Percentiles rank a stretch among this genome's conserved stretches.
These are phyloP conservation scores for Neodidymelliopsis sp. DNA, from an alignment of 2,329 filamentous ascomycete species.

Conservation along the genomic window DNA sequence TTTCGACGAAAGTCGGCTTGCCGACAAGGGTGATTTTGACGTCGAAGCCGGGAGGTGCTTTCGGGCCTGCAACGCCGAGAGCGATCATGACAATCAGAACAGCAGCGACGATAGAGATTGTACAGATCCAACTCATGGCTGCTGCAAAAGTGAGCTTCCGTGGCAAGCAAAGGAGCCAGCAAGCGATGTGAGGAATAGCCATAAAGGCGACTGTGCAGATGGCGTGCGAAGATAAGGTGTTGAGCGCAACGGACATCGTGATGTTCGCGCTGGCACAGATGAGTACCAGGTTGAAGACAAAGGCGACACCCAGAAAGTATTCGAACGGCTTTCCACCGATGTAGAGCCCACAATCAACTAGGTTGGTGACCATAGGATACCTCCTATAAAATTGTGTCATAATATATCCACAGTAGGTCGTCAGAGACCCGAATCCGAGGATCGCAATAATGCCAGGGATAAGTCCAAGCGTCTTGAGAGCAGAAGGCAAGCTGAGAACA, in stretches of 20 bases:
- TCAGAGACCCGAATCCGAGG: constrained; percentile 35
- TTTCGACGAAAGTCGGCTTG: constrained; percentile 37
- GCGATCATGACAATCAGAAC: constrained; percentile 73
- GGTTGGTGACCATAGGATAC: constrained; percentile 40
- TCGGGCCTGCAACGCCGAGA: constrained; percentile 61
- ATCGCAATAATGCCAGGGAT: constrained; percentile 43
- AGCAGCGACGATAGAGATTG: constrained; percentile 66
- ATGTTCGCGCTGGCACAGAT: constrained; percentile 41
- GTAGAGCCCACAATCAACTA: constrained; percentile 40
- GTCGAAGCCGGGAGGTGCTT: constrained; percentile 40
- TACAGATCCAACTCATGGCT: constrained; percentile 64
- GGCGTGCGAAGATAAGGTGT: constrained; percentile 66
- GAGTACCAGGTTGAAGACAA: constrained; percentile 38
- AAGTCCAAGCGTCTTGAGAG: constrained; percentile 37
- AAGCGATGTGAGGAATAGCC: constrained; percentile 66
- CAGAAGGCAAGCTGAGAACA: constrained; percentile 38
- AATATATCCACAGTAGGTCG: constrained; percentile 39
- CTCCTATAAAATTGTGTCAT: constrained; percentile 36
- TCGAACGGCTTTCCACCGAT: constrained; percentile 39
- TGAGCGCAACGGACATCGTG: constrained; percentile 65
- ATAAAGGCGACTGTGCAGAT: constrained; percentile 71
- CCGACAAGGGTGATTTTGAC: constrained; percentile 32
- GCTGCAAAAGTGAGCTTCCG: constrained; percentile 68
- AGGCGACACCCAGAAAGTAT: constrained; percentile 33
- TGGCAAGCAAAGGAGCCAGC: constrained; percentile 66